These are phyloP conservation scores for Colletotrichum destructivum DNA, from an alignment of 2,329 filamentous ascomycete genomes.

Conservation along the genomic window DNA sequence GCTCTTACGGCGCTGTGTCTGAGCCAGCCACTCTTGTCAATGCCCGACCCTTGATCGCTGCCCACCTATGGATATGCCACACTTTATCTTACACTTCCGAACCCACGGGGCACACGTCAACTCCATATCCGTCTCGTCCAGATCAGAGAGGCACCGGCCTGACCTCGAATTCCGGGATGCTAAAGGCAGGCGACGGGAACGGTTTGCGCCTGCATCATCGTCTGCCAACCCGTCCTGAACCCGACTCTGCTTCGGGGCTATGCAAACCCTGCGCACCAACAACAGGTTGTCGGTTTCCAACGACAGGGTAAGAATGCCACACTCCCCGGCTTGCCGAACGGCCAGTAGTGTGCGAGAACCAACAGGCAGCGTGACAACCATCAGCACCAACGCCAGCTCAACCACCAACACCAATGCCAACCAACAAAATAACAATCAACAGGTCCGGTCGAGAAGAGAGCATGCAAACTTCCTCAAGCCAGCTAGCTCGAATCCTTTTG, in stretches of 20 bases:
- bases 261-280: not conserved
- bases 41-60: constrained; percentile 32
- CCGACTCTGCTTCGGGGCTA: not conserved
- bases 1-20: not conserved
- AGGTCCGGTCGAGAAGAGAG: not conserved
- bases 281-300: not conserved
- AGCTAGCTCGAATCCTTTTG: constrained; percentile 11
- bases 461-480: constrained; percentile 18
- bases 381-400: not conserved
- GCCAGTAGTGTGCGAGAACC: not conserved
- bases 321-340: not conserved
- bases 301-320: not conserved
- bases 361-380: not conserved
- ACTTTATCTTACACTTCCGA: constrained; percentile 19
- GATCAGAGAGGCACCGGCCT: constrained; percentile 17
- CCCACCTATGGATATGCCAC: constrained; percentile 12
- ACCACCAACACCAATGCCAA: constrained; percentile 16
- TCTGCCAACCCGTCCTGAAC: constrained; percentile 1
- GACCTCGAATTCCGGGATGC: constrained; percentile 12
- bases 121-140: constrained; percentile 36
- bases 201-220: constrained; percentile 12
- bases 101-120: constrained; percentile 24
- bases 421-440: constrained; percentile 20
- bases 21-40: not conserved
- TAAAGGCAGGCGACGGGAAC: constrained; percentile 30